Conservation (phyloP, 2,329 filamentous ascomycete species). For the Clonostachys solani region DNA sequence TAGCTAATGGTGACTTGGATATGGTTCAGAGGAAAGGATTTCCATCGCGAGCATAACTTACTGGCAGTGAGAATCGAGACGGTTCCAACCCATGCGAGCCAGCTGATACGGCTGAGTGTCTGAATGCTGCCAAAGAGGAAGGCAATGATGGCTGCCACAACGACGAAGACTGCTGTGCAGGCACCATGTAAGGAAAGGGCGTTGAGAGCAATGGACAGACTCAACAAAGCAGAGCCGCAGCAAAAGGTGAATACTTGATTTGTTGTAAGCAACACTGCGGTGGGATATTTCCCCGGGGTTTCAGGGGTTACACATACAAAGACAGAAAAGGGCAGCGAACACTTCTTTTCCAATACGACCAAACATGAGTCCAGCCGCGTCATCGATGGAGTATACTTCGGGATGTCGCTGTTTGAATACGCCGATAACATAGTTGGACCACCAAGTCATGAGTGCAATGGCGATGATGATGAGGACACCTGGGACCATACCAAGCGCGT, state of each 20-base stretch:
- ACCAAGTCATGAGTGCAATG: neutral
- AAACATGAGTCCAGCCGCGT: conserved; percentile 42
- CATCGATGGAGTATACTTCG: conserved; percentile 48
- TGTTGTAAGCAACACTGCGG: too few species aligned
- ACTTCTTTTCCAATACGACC: conserved; percentile 37
- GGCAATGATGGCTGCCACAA: conserved; percentile 18
- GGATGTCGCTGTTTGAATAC: conserved; percentile 45
- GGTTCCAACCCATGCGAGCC: conserved; percentile 23
- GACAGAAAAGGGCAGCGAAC: conserved; percentile 25
- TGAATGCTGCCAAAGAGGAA: conserved; percentile 24
- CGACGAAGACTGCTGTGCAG: conserved; percentile 33
- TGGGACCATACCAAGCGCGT: conserved; percentile 1
- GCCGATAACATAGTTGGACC: conserved; percentile 18
- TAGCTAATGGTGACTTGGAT: too few species aligned
- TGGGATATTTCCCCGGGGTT: too few species aligned
- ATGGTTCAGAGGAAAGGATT: too few species aligned
- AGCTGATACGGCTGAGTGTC: conserved; percentile 21
- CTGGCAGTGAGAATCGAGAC: conserved; percentile 7
- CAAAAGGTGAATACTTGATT: conserved; percentile 9
- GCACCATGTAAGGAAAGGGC: conserved; percentile 28
- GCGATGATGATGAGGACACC: neutral
- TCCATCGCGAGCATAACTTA: too few species aligned
- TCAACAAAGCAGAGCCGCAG: conserved; percentile 31
- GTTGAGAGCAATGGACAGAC: conserved; percentile 32
- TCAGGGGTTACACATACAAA: conserved; percentile 17